Evolutionary conservation across 2,329 filamentous ascomycete species (phyloP).

Genomic region (Alternaria incomplexa): DNA sequence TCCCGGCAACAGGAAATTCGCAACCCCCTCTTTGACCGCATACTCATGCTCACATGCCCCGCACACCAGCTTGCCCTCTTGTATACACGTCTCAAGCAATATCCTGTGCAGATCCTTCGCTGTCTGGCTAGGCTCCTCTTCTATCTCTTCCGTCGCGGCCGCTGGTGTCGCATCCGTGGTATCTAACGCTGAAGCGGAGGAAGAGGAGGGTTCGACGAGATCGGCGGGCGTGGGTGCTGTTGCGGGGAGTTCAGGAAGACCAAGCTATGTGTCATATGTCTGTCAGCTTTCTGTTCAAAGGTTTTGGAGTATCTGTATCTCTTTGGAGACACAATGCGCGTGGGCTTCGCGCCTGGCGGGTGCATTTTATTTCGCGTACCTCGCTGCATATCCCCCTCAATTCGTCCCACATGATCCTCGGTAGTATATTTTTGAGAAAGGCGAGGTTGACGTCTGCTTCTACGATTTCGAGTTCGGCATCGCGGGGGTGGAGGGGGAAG

Average conservation of each 20-base stretch:
- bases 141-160: conserved; percentile 58
- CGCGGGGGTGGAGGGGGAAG: conserved; percentile 90
- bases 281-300: background rate
- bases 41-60: conserved; percentile 94
- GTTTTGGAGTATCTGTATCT: background rate
- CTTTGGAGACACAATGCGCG: background rate
- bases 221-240: conserved; percentile 41
- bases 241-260: conserved; percentile 73
- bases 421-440: conserved; percentile 84
- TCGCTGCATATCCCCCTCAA: conserved; percentile 77
- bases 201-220: conserved; percentile 28
- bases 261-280: conserved; percentile 62
- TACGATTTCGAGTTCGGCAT: conserved; percentile 86
- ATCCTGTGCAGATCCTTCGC: conserved; percentile 80
- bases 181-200: conserved; percentile 2
- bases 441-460: conserved; percentile 81
- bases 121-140: conserved; percentile 69
- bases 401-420: conserved; percentile 86
- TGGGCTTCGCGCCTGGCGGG: background rate
- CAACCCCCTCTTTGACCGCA: conserved; percentile 91
- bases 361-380: conserved; percentile 53
- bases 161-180: conserved; percentile 42
- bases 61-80: conserved; percentile 87
- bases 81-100: conserved; percentile 87
- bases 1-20: conserved; percentile 91